A percentile compares a stretch with the other conserved stretches of the same genome.
These are phyloP conservation scores for Pseudogymnoascus sp. DNA, from an alignment of 2,329 filamentous ascomycete genomes.

Conservation along the genomic window DNA sequence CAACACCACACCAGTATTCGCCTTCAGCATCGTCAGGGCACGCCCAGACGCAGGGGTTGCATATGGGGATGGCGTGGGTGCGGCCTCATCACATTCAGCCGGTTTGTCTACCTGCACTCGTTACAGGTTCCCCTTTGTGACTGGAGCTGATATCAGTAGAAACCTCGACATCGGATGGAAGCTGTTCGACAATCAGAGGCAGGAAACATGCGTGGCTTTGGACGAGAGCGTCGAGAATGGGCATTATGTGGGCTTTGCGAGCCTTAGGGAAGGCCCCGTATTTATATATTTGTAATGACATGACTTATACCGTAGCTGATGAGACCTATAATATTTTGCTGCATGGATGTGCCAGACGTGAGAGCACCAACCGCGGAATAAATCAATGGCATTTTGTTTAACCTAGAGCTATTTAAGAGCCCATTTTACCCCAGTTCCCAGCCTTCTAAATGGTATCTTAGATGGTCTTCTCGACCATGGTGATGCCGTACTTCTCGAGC, in stretches of 20 bases:
- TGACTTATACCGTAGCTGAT: neutral
- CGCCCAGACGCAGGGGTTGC: neutral
- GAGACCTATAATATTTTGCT: neutral
- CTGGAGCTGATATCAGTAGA: neutral
- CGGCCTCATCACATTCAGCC: neutral
- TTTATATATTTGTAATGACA: neutral
- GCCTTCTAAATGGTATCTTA: slow-evolving; percentile 18
- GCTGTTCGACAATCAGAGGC: neutral
- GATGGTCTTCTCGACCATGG: slow-evolving; percentile 61
- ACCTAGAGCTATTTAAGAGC: neutral
- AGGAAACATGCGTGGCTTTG: neutral
- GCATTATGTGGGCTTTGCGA: neutral
- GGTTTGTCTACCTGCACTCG: neutral
- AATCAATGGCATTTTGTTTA: slow-evolving; percentile 6
- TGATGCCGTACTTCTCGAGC: slow-evolving; percentile 69
- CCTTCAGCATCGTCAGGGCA: neutral
- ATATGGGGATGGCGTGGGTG: slow-evolving; percentile 1
- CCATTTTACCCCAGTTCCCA: neutral
- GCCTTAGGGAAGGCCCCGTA: neutral
- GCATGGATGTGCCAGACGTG: neutral
- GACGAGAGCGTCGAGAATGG: neutral
- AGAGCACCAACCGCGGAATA: neutral
- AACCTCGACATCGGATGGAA: neutral
- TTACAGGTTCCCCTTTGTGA: neutral
- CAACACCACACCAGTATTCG: neutral